A percentile compares a stretch with the other conserved stretches of the same genome.
phyloP scores from a whole-genome alignment of 805 yeast genomes.

The Komagataella ulmi region DNA sequence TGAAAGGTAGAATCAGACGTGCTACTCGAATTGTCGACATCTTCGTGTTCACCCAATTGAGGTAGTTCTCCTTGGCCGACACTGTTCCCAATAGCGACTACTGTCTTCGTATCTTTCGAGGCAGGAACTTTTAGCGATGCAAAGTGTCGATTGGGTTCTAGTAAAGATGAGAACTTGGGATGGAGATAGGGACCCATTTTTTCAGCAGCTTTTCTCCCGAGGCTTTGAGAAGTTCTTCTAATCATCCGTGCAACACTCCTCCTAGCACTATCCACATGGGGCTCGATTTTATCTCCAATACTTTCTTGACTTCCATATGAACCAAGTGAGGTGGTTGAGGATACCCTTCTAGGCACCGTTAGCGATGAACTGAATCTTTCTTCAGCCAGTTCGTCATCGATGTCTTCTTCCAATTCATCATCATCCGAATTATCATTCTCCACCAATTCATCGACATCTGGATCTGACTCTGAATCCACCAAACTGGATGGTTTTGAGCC shows the following conservation, averaged over 20 bases:
- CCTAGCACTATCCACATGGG: conserved; percentile 58
- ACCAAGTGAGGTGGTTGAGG: conserved; percentile 10
- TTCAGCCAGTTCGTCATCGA: conserved; percentile 10
- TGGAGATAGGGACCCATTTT: conserved; percentile 85
- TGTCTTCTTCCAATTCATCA: conserved; percentile 9
- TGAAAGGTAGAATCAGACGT: conserved; percentile 3
- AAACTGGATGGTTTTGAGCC: conserved; percentile 5
- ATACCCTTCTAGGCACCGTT: conserved; percentile 1
- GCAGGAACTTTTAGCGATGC: conserved; percentile 51
- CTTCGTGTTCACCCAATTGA: conserved; percentile 4
- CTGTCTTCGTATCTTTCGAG: conserved; percentile 28
- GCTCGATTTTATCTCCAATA: conserved; percentile 27
- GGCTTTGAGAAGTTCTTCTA: conserved; percentile 62
- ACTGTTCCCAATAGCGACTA: conserved; percentile 31
- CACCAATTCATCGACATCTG: conserved; percentile 23
- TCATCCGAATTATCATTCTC: conserved; percentile 15
- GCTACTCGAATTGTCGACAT: conserved; percentile 7
- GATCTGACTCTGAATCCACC: conserved; percentile 2
- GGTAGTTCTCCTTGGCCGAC: conserved; percentile 3
- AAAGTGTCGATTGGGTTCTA: conserved; percentile 90
- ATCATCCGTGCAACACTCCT: conserved; percentile 64
- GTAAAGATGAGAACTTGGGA: conserved; percentile 66
- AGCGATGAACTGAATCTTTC: conserved; percentile 1
- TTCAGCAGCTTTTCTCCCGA: conserved; percentile 75
- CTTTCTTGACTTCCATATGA: conserved; percentile 15